Percentiles rank a stretch among this genome's conserved stretches.
These are phyloP conservation scores for Lepidium aucheri DNA, from an alignment of 345 rosid genomes.

Conservation along the genomic window DNA sequence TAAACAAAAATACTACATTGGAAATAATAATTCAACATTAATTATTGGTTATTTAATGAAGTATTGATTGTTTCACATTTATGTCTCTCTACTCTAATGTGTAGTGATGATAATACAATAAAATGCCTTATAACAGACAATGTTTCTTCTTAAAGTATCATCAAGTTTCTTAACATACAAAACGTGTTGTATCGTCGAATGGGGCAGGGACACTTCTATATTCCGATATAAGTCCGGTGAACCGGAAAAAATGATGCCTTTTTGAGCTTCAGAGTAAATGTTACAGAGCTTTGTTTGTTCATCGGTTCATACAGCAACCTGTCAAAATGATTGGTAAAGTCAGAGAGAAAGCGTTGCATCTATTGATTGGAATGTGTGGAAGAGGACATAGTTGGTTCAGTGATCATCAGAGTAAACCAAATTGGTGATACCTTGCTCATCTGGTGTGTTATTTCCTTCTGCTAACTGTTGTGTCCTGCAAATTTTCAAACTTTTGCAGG, in stretches of 20 bases:
- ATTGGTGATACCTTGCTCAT: constrained; percentile 1
- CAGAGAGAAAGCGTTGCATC: neutral
- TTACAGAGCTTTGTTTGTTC: neutral
- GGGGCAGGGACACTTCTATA: neutral
- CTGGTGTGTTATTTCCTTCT: constrained; percentile 1
- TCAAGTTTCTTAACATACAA: neutral
- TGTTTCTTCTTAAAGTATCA: neutral
- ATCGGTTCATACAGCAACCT: constrained; percentile 6
- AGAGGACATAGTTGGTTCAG: neutral
- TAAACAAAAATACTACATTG: too few relatives aligned
- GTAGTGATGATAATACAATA: neutral
- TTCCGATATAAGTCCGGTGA: neutral
- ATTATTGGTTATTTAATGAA: neutral
- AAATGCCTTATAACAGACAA: neutral
- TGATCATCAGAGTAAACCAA: neutral
- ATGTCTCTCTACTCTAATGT: neutral
- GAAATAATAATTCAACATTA: too few relatives aligned
- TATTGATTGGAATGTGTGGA: neutral
- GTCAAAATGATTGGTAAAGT: neutral
- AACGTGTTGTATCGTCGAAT: neutral
- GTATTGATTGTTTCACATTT: neutral
- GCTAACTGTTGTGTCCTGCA: constrained; percentile 12
- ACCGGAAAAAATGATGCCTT: neutral
- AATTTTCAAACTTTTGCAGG: neutral
- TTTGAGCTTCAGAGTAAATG: neutral